Conservation (phyloP, 345 rosid species). For the Populus euphratica region DNA sequence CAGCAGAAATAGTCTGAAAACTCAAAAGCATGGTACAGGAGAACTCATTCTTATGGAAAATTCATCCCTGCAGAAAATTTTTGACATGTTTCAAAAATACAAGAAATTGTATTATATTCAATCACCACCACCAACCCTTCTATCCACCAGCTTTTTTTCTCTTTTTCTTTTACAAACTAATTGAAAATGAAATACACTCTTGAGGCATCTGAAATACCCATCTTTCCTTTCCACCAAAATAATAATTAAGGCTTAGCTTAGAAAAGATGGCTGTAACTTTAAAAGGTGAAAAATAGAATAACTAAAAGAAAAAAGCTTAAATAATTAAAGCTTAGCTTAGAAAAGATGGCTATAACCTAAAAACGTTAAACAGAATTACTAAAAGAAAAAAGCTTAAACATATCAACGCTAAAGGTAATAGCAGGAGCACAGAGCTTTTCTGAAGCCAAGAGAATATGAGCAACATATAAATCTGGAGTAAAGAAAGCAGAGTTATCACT, state of each 20-base stretch:
- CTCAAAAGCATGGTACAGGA: neutral
- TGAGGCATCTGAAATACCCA: neutral
- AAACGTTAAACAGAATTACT: no score
- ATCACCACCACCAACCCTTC: neutral
- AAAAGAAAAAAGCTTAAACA: neutral
- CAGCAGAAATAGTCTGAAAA: neutral
- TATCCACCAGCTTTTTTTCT: neutral
- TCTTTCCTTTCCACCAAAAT: neutral
- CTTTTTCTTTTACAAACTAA: neutral
- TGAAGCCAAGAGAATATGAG: neutral
- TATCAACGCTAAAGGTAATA: neutral
- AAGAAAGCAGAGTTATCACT: neutral
- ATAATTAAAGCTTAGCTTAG: neutral
- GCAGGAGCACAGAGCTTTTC: neutral
- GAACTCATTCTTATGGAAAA: neutral
- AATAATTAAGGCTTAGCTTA: neutral
- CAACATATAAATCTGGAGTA: neutral
- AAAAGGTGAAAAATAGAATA: neutral
- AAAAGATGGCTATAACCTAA: neutral
- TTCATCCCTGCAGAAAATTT: neutral
- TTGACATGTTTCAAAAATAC: neutral
- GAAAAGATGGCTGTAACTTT: neutral
- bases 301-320: neutral
- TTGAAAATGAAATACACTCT: neutral
- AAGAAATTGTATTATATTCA: neutral